These are phyloP conservation scores for Beta macrorhiza DNA, from an alignment of 179 eudicot genomes.

Conservation along the genomic window DNA sequence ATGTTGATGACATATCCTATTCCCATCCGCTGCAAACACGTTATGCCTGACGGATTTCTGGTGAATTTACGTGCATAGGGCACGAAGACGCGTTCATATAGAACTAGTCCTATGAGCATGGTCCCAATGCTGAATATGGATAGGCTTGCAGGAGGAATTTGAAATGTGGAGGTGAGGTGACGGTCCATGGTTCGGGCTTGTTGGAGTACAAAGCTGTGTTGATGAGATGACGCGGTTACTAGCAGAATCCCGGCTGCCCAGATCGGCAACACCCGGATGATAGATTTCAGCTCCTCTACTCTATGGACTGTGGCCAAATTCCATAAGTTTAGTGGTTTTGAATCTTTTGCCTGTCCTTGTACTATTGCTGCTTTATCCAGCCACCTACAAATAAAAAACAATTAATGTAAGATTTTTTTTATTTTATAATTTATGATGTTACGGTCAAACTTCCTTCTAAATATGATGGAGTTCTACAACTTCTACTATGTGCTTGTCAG, in stretches of 20 bases:
- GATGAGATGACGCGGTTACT: conserved; percentile 50
- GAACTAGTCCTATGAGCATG: conserved; percentile 42
- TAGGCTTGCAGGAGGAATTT: conserved; percentile 63
- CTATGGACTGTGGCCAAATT: conserved; percentile 54
- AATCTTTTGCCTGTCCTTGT: conserved; percentile 31
- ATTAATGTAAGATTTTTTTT: too few relatives aligned
- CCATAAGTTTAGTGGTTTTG: conserved; percentile 46
- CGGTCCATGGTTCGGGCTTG: conserved; percentile 65
- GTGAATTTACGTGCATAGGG: conserved; percentile 49
- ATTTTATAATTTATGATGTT: background rate
- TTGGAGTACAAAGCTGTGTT: conserved; percentile 45
- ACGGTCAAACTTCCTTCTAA: background rate
- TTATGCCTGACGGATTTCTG: conserved; percentile 51
- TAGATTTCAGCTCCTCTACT: conserved; percentile 59
- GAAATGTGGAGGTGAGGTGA: conserved; percentile 49
- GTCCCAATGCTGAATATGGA: conserved; percentile 42
- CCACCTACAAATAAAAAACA: conserved; percentile 36
- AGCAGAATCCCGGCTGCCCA: conserved; percentile 59
- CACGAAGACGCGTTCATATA: conserved; percentile 53
- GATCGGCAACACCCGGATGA: conserved; percentile 54
- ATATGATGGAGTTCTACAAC: too few relatives aligned
- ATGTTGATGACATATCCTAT: conserved; percentile 54
- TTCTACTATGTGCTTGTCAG: too few relatives aligned
- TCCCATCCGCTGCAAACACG: conserved; percentile 66
- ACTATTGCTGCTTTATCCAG: conserved; percentile 63